A percentile compares a stretch with the other conserved stretches of the same genome.
Evolutionary conservation across 2,329 filamentous ascomycete genomes (phyloP).

Genomic region (Aspergillus fischeri): DNA sequence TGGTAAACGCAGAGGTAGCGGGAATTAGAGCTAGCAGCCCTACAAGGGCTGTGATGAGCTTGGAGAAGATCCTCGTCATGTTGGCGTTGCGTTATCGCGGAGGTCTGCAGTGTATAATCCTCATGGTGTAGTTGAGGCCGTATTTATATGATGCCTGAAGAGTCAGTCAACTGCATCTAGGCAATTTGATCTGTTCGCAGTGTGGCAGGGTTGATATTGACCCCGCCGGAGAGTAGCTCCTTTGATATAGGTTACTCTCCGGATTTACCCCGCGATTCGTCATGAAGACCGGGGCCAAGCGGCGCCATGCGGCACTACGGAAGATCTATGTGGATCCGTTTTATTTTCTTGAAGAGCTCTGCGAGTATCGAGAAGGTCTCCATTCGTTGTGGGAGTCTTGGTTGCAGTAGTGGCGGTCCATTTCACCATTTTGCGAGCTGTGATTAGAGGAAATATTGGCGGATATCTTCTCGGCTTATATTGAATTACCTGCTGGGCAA

Average conservation of each 20-base stretch:
- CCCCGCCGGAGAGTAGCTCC: neutral
- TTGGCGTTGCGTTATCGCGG: neutral
- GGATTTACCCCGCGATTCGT: neutral
- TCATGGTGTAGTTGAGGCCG: neutral
- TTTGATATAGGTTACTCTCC: neutral
- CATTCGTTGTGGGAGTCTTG: neutral
- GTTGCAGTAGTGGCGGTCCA: neutral
- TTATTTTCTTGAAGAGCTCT: neutral
- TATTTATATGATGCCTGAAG: neutral
- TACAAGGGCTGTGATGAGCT: neutral
- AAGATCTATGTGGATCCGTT: neutral
- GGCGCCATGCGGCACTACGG: neutral
- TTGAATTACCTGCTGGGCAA: too few relatives aligned
- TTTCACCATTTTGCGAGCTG: neutral
- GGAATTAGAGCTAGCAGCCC: neutral
- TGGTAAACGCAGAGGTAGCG: conserved; percentile 39
- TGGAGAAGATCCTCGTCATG: neutral
- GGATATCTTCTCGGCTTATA: neutral
- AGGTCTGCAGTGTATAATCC: neutral
- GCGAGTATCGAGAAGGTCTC: neutral
- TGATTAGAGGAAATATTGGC: neutral
- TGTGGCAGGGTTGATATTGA: neutral
- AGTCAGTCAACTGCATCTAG: neutral
- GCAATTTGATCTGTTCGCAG: neutral
- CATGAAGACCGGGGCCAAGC: too few relatives aligned